These are phyloP conservation scores for Pseudocercospora pini-densiflorae DNA, from an alignment of 2,329 filamentous ascomycete species.

Conservation along the genomic window DNA sequence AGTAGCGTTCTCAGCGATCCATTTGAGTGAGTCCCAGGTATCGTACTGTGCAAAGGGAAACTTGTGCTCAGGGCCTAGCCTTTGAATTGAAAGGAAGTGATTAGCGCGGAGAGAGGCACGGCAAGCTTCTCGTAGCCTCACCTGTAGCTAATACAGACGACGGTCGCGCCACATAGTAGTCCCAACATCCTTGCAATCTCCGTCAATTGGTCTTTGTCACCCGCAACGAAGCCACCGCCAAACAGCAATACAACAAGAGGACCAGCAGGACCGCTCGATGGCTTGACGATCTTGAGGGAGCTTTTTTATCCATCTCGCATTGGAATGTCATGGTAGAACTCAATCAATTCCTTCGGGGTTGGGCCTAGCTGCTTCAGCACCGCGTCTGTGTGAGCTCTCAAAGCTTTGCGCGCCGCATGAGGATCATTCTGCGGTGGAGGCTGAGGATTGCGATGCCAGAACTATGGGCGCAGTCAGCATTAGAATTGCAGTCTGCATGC, in stretches of 20 bases:
- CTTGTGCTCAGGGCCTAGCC: conserved; percentile 51
- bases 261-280: conserved; percentile 22
- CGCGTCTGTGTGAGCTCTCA: conserved; percentile 16
- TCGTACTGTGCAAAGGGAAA: conserved; percentile 53
- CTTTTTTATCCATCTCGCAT: conserved; percentile 43
- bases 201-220: conserved; percentile 33
- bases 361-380: conserved; percentile 24
- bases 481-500: not conserved
- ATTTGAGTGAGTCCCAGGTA: conserved; percentile 52
- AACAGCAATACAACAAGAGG: conserved; percentile 35
- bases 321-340: conserved; percentile 44
- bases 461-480: conserved; percentile 19
- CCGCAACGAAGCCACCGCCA: conserved; percentile 37
- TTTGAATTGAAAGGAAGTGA: not conserved
- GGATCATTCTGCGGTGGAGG: conserved; percentile 14
- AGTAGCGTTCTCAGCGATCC: conserved; percentile 47
- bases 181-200: conserved; percentile 33
- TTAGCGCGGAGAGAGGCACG: not conserved
- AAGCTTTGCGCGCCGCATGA: conserved; percentile 12
- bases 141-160: conserved; percentile 50
- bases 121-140: not conserved
- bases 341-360: conserved; percentile 26
- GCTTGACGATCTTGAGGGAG: conserved; percentile 41
- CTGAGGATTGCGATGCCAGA: conserved; percentile 20
- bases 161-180: conserved; percentile 44